Percentiles rank a stretch among this genome's conserved stretches.
phyloP scores from a whole-genome alignment of 768 basidiomycete genomes.

The Obba rivulosa region DNA sequence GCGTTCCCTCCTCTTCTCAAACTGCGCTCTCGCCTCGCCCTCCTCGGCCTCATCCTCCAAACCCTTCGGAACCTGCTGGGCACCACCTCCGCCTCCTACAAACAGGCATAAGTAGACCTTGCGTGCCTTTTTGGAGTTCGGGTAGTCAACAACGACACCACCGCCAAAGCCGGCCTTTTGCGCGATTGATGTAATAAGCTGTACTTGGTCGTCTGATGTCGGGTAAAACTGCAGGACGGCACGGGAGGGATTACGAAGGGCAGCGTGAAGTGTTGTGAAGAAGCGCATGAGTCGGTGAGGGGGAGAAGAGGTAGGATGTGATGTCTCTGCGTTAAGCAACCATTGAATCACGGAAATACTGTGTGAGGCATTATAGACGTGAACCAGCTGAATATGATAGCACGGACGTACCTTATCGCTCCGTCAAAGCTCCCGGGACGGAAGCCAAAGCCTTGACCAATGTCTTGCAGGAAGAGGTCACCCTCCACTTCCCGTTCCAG shows the following conservation, averaged over 20 bases:
- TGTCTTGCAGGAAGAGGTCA: conserved; percentile 94
- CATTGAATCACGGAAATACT: conserved; percentile 99
- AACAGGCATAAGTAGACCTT: conserved; percentile 94
- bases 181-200: conserved; percentile 88
- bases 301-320: conserved; percentile 83
- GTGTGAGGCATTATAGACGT: conserved; percentile 2
- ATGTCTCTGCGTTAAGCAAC: conserved; percentile 94
- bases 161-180: conserved; percentile 96
- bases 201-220: conserved; percentile 93
- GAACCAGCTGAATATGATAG: background rate
- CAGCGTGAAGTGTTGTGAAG: conserved; percentile 89
- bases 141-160: conserved; percentile 94
- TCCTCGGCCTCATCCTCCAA: conserved; percentile 55
- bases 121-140: conserved; percentile 91
- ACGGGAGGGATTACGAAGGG: conserved; percentile 78
- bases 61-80: conserved; percentile 66
- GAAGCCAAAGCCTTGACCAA: conserved; percentile 97
- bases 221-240: conserved; percentile 95
- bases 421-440: conserved; percentile 97
- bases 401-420: conserved; percentile 72
- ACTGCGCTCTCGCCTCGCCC: conserved; percentile 53
- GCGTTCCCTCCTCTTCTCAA: conserved; percentile 75
- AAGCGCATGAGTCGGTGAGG: conserved; percentile 81
- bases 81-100: conserved; percentile 68
- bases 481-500: conserved; percentile 94